Evolutionary conservation across 352 stramenopile genomes (phyloP), one percentile per base, ranked within the genome.

Genomic region (Phytophthora ohioensis): DNA sequence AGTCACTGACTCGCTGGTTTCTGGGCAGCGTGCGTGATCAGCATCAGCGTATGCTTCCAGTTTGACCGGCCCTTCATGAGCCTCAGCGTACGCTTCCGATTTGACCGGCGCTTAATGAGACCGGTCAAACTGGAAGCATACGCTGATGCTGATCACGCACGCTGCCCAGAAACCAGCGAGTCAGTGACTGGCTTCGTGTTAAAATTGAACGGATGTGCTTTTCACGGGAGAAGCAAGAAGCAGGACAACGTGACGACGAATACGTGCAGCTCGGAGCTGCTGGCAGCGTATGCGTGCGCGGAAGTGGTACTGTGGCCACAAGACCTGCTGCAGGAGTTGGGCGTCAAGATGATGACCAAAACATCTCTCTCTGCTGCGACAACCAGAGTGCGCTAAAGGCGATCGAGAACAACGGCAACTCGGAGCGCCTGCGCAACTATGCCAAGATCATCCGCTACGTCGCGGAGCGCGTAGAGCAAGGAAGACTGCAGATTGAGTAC

Each of bases 351-450:
- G 45, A 49, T 27, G 21, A 47, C 49, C 31, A 21, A 46, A 11
- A 15, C 46, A 7, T 57, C 57, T 12, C 57, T 12, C 17, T 64
- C 10, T 64, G 41, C 49, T 64, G 57, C 41, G 45, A 64, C 21
- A 57, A 32, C 21, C 34, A 64, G 21, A 64, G 57, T 49, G 27
- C 35, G 45, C 34, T 64, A 35, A 64, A 64, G 9, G 57, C 35
- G 45, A 64, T 64, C 31, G 57, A 64, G 17, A 64, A 57, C 21
- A 64, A 62, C 45, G 55, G 41, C 3, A 61, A 61, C 54, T 61
- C 54, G 1, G 54, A 52, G 31, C 21, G 27, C 54, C 12, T 61
- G 54, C 41, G 54, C 30, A 51, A 61, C 54, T 61, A 61, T 27
- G 54, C 54, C 4, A 61, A 61, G 31, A 21, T 52, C 11, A 51